Conservation (phyloP, 139 green algal species). For the Limnomonas spitsbergensis region DNA sequence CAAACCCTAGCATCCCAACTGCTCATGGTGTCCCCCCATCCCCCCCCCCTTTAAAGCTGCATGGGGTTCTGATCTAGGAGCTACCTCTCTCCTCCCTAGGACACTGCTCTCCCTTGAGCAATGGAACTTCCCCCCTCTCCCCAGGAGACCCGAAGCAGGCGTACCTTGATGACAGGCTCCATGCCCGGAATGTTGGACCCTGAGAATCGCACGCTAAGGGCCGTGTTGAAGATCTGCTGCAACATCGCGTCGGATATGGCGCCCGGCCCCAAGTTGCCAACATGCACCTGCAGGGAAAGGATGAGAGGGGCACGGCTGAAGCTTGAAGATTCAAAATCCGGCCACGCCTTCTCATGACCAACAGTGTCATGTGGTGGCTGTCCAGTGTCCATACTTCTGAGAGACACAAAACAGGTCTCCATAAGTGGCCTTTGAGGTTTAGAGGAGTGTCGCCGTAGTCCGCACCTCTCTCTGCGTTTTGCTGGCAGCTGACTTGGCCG, state of each 20-base stretch:
- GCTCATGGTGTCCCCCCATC: too few relatives aligned
- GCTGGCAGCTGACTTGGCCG: conserved; percentile 55
- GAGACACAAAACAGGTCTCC: too few relatives aligned
- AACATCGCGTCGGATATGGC: conserved; percentile 64
- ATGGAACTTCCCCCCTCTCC: too few relatives aligned
- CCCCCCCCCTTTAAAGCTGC: too few relatives aligned
- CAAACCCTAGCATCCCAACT: too few relatives aligned
- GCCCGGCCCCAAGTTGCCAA: conserved; percentile 73
- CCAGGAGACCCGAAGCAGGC: too few relatives aligned
- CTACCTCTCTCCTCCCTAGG: too few relatives aligned
- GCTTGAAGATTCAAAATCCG: neutral
- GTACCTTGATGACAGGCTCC: conserved; percentile 65
- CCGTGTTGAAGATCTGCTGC: conserved; percentile 76
- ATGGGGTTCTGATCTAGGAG: too few relatives aligned
- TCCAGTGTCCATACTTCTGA: too few relatives aligned
- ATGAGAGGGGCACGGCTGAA: neutral
- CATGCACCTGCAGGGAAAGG: conserved; percentile 70
- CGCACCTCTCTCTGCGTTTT: conserved; percentile 75
- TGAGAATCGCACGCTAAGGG: conserved; percentile 63
- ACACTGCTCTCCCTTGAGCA: too few relatives aligned
- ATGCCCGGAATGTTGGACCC: conserved; percentile 38
- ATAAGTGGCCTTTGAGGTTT: too few relatives aligned
- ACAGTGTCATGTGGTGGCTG: neutral
- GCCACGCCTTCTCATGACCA: neutral
- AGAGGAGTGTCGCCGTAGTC: too few relatives aligned